These are phyloP conservation scores for Lactifluus echinatus DNA, from an alignment of 768 basidiomycete species.

Conservation along the genomic window DNA sequence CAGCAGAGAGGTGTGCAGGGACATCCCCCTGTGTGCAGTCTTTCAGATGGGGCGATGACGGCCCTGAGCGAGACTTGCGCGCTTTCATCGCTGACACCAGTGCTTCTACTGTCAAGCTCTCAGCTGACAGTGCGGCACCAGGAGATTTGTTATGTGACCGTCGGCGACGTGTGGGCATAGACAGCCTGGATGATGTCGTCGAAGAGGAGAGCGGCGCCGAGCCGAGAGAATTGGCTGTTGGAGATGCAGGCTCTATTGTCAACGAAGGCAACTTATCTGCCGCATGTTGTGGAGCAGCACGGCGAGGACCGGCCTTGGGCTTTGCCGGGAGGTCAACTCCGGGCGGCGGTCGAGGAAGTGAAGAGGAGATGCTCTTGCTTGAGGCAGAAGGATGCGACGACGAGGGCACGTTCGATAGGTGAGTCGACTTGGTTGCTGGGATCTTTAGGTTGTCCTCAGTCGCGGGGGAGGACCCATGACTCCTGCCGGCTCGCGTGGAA, in stretches of 20 bases:
- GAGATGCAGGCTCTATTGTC: constrained; percentile 19
- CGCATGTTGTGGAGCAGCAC: neutral
- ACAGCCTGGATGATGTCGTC: constrained; percentile 29
- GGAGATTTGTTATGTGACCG: constrained; percentile 35
- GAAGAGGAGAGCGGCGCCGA: constrained; percentile 20
- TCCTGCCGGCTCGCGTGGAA: constrained; percentile 27
- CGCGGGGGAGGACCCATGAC: constrained; percentile 26
- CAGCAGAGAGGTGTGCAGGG: constrained; percentile 45
- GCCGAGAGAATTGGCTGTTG: neutral
- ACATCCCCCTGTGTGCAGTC: constrained; percentile 37
- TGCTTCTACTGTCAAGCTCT: constrained; percentile 17
- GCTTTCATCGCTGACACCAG: constrained; percentile 20
- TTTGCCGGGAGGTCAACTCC: neutral
- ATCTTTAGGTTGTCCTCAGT: constrained; percentile 14
- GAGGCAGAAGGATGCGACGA: neutral
- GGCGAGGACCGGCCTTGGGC: constrained; percentile 10
- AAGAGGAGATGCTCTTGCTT: constrained; percentile 8
- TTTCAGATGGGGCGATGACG: constrained; percentile 20
- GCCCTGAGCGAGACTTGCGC: constrained; percentile 11
- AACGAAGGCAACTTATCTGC: constrained; percentile 14
- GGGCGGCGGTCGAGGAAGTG: neutral
- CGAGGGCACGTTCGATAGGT: neutral
- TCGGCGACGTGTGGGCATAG: constrained; percentile 40
- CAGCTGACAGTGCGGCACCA: constrained; percentile 17
- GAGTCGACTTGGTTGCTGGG: neutral